Conservation (phyloP, 139 green algal species). For the Micractinium sp. region DNA sequence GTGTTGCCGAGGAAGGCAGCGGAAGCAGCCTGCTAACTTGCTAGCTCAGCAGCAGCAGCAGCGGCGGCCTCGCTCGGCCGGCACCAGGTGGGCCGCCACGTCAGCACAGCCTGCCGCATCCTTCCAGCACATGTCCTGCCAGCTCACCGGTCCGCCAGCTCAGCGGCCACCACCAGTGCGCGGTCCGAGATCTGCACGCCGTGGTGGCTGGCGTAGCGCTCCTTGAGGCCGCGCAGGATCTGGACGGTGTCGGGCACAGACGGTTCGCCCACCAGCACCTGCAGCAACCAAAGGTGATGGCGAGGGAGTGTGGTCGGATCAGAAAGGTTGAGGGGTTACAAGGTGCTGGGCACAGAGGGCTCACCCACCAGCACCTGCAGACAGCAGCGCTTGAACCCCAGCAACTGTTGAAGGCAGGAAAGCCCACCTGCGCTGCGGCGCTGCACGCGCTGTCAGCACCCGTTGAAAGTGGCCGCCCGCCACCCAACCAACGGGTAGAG, state of each 20-base stretch:
- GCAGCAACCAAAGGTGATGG: conserved; percentile 15
- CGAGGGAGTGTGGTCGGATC: background rate
- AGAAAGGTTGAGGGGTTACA: no score
- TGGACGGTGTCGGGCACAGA: conserved; percentile 88
- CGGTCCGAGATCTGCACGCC: conserved; percentile 80
- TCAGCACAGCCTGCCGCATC: no score
- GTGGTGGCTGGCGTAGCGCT: conserved; percentile 85
- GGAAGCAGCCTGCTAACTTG: no score
- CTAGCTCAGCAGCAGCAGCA: background rate
- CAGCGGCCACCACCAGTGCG: conserved; percentile 75
- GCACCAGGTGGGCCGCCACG: background rate
- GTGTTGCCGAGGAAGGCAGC: background rate
- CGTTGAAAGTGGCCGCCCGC: no score
- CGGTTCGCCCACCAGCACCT: conserved; percentile 84
- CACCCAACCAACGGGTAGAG: conserved; percentile 40
- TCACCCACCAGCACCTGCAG: conserved; percentile 72
- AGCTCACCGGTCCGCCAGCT: conserved; percentile 62
- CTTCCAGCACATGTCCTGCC: no score
- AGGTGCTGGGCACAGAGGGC: conserved; percentile 88
- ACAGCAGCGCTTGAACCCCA: no score
- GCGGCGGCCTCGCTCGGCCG: background rate
- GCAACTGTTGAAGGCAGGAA: no score
- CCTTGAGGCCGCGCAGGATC: conserved; percentile 93
- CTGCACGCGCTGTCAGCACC: no score
- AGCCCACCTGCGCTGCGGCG: no score